These are phyloP conservation scores for Lepidium sativum DNA, from an alignment of 345 rosid genomes.

Conservation along the genomic window DNA sequence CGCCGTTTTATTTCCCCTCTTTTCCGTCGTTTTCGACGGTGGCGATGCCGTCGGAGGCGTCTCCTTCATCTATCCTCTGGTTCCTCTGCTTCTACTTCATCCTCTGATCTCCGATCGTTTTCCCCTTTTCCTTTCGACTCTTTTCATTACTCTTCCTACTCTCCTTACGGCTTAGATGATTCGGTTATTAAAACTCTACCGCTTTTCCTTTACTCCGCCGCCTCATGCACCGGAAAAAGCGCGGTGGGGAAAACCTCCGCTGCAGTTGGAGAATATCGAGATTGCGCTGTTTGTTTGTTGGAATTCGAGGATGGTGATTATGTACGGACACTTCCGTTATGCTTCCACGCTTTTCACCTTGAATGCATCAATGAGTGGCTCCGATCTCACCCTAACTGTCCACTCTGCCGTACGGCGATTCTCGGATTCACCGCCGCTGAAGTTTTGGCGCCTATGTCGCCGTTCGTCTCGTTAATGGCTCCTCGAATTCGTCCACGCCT, in stretches of 20 bases:
- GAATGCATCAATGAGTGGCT: conserved; percentile 94
- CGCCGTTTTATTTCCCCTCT: conserved; percentile 46
- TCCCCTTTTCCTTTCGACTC: conserved; percentile 59
- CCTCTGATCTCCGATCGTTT: conserved; percentile 28
- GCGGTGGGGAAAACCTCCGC: conserved; percentile 14
- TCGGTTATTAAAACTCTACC: conserved; percentile 80
- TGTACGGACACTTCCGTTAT: conserved; percentile 72
- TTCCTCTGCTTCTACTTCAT: conserved; percentile 42
- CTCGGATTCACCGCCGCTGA: conserved; percentile 42
- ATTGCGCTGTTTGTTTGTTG: conserved; percentile 82
- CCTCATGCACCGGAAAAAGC: conserved; percentile 24
- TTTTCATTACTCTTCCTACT: conserved; percentile 35
- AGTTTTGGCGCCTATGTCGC: conserved; percentile 35
- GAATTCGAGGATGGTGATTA: conserved; percentile 82
- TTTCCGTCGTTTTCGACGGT: conserved; percentile 39
- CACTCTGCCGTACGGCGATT: conserved; percentile 78
- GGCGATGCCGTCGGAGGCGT: conserved; percentile 40
- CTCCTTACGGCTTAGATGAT: conserved; percentile 82
- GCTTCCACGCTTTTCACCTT: conserved; percentile 83
- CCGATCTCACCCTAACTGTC: conserved; percentile 86
- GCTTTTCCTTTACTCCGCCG: conserved; percentile 47
- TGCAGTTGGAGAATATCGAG: conserved; percentile 27
- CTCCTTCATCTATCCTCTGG: conserved; percentile 35
- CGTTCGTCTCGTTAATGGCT: conserved; percentile 83
- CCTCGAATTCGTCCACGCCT: conserved; percentile 77